A percentile compares a stretch with the other conserved stretches of the same genome.
Conservation (phyloP, 331 rosid species). For the Spiraea crenata region DNA sequence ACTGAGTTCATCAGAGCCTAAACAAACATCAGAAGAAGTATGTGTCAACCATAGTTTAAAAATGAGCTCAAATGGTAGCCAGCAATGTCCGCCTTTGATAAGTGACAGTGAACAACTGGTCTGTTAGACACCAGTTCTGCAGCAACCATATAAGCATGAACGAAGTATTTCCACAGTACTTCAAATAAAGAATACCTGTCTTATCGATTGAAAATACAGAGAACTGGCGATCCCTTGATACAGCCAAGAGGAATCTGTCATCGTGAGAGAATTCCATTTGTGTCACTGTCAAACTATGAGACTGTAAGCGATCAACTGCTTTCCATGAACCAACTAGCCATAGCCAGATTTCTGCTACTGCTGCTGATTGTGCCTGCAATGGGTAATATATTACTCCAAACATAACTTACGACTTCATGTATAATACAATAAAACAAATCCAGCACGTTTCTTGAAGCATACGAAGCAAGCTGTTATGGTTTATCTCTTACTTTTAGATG, state of each 20-base stretch:
- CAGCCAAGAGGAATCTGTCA: slow-evolving; percentile 68
- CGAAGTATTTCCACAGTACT: neutral
- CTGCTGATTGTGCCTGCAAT: slow-evolving; percentile 84
- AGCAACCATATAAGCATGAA: neutral
- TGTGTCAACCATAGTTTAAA: neutral
- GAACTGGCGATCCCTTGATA: slow-evolving; percentile 97
- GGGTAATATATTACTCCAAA: neutral
- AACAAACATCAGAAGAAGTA: slow-evolving; percentile 18
- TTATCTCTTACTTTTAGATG: neutral
- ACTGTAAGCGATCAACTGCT: slow-evolving; percentile 72
- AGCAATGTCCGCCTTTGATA: neutral
- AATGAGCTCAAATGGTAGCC: neutral
- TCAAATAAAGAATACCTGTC: slow-evolving; percentile 46
- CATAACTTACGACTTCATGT: neutral
- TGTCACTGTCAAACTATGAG: slow-evolving; percentile 87
- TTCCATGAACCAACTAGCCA: slow-evolving; percentile 99
- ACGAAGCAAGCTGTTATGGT: no score
- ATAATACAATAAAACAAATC: no score
- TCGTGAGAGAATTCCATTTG: slow-evolving; percentile 89
- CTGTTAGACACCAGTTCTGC: neutral
- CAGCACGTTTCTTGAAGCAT: no score
- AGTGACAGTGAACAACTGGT: no score
- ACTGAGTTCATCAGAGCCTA: slow-evolving; percentile 56
- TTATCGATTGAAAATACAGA: slow-evolving; percentile 63
- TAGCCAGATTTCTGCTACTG: slow-evolving; percentile 90